These are phyloP conservation scores for Sporothrix dimorphospora DNA, from an alignment of 2,329 filamentous ascomycete species.

Conservation along the genomic window DNA sequence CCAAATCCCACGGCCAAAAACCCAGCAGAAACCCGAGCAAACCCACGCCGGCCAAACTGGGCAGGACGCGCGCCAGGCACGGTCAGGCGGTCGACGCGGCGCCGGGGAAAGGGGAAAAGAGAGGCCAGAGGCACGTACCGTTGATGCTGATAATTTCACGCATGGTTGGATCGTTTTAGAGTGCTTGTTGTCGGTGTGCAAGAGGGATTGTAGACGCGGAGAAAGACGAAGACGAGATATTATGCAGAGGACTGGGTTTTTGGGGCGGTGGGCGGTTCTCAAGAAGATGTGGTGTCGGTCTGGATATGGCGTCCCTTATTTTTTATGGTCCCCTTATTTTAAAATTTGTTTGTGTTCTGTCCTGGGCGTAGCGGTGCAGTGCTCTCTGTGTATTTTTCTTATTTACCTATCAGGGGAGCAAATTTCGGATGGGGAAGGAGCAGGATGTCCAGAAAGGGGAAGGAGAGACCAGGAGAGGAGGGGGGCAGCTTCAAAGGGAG, in stretches of 20 bases:
- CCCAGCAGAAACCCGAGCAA: background rate
- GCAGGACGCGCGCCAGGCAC: background rate
- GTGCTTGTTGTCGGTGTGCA: conserved; percentile 32
- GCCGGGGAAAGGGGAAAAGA: conserved; percentile 39
- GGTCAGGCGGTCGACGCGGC: background rate
- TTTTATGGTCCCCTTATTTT: conserved; percentile 30
- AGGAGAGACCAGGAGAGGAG: conserved; percentile 17
- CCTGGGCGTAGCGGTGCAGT: conserved; percentile 18
- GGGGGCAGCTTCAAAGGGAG: conserved; percentile 21
- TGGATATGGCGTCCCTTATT: conserved; percentile 22
- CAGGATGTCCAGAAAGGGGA: conserved; percentile 19
- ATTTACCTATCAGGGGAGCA: conserved; percentile 27
- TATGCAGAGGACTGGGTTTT: conserved; percentile 27
- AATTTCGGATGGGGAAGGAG: conserved; percentile 31
- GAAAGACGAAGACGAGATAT: conserved; percentile 13
- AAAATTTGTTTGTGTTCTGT: conserved; percentile 29
- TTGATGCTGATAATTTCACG: conserved; percentile 99
- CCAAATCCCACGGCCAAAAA: background rate
- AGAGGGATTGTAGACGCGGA: conserved; percentile 7
- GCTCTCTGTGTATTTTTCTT: conserved; percentile 25
- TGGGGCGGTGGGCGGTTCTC: conserved; percentile 25
- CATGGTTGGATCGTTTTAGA: conserved; percentile 66
- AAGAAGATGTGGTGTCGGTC: conserved; percentile 27
- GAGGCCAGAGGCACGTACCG: conserved; percentile 62
- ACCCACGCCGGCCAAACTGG: background rate